Conservation (phyloP, 2,329 filamentous ascomycete genomes). For the Torrubiella hemipterigena region DNA sequence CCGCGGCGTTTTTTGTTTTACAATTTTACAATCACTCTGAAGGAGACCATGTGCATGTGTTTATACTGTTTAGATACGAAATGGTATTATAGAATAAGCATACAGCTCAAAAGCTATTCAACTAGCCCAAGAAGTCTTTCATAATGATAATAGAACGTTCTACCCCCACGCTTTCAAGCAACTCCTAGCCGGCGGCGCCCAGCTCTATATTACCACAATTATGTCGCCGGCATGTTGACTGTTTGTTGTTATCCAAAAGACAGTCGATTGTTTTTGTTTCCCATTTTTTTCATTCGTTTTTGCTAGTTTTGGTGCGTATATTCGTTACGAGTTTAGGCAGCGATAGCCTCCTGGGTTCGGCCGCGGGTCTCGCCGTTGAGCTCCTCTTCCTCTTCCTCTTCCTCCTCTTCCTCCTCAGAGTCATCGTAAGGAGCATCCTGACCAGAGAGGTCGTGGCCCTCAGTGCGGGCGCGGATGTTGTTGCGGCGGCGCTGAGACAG, state of each 20-base stretch:
- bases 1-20: no score
- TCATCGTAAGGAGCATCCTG: slow-evolving; percentile 74
- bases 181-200: background rate
- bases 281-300: slow-evolving; percentile 3
- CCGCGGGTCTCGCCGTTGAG: slow-evolving; percentile 46
- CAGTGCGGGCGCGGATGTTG: slow-evolving; percentile 54
- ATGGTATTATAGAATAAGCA: no score
- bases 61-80: no score
- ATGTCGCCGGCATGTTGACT: no score
- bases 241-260: no score
- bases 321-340: slow-evolving; percentile 20
- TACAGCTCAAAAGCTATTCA: no score
- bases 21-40: no score
- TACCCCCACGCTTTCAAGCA: no score
- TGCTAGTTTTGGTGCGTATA: slow-evolving; percentile 3
- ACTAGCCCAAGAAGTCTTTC: no score
- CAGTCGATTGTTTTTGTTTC: slow-evolving; percentile 1
- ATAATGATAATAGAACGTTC: no score
- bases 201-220: slow-evolving; percentile 5
- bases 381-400: slow-evolving; percentile 55
- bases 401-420: slow-evolving; percentile 64
- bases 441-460: slow-evolving; percentile 69
- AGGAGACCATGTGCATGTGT: no score
- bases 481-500: slow-evolving; percentile 75
- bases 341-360: slow-evolving; percentile 39